These are phyloP conservation scores for Garcia nutans DNA, from an alignment of 345 rosid genomes.

Conservation along the genomic window DNA sequence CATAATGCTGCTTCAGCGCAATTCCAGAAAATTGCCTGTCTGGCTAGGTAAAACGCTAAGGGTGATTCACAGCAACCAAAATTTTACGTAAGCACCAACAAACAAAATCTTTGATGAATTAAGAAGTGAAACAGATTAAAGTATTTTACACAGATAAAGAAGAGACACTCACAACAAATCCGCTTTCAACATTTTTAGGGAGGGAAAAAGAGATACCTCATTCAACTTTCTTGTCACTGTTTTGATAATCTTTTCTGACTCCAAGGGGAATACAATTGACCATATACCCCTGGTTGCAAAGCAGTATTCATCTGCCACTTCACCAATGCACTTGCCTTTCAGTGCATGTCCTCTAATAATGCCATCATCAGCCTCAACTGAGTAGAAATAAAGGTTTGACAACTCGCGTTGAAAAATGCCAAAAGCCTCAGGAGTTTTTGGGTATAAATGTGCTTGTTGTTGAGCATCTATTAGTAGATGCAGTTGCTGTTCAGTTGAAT, in stretches of 20 bases:
- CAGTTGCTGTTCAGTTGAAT: conserved; percentile 82
- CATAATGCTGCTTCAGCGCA: background rate
- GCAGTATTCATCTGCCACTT: conserved; percentile 68
- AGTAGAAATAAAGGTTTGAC: conserved; percentile 85
- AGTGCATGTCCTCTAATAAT: conserved; percentile 76
- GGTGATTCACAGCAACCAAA: background rate
- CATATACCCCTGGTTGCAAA: conserved; percentile 75
- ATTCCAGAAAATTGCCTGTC: background rate
- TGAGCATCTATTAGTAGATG: conserved; percentile 74
- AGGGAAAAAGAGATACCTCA: conserved; percentile 54
- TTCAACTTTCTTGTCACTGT: conserved; percentile 64
- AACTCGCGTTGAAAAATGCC: conserved; percentile 61
- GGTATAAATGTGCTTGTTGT: conserved; percentile 74
- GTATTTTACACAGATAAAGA: conserved; percentile 3
- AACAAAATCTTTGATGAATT: background rate
- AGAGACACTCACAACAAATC: background rate
- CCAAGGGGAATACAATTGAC: conserved; percentile 86
- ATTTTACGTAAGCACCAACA: background rate
- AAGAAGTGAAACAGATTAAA: background rate
- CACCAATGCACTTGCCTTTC: conserved; percentile 55
- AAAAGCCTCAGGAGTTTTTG: conserved; percentile 69
- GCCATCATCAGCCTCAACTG: conserved; percentile 64
- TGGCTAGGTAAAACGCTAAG: background rate
- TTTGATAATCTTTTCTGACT: conserved; percentile 83
- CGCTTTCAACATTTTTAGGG: conserved; percentile 1